Base-by-base conservation (phyloP, 345 rosid species). In the Leavenworthia alabamica region DNA sequence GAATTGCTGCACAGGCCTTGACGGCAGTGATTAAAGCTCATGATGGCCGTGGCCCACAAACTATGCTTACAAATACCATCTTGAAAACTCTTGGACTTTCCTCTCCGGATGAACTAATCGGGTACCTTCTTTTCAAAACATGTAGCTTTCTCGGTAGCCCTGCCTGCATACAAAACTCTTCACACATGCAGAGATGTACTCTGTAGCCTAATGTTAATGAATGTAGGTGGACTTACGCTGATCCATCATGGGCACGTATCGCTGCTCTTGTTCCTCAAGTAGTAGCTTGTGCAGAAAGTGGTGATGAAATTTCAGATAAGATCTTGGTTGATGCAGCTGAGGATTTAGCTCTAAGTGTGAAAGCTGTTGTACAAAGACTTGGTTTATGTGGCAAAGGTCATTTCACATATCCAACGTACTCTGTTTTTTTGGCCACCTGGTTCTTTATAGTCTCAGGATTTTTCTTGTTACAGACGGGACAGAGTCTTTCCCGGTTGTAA, bases 1-100 rank as follows among this genome's bases (percentile, higher is more conserved):
- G 99, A 60, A 93, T 93, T 66, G 81, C 99, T 72, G 96, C 97
- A 42, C 96, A 79, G 71, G 97, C 97, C 60, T 78, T 89, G 49
- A 87, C 94, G 24, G 97, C 97, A 20, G 78, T 89, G 53, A 65
- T 93, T 37, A 84, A 82, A 83, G 99, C 94, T 43, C 79, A 87
- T 70, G 99, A 93, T 73, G 96, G 99, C 32, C 96, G 99, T 55
- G 97, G 99, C 41, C 86, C 89, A 37, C 57, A 64, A 39, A 93
- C 99, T 5, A 74, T 52, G 78, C 95, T 93, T 45, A 77, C 92
- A 37, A 60, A 60, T 72, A 70, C 74, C 53, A 90, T 93, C 49
- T 68, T 93, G 57, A 70, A 78, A 62, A 60, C 76, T 14, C 92
- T 93, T 47, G 80, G 76, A 43, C 95, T 93, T 57, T 80, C 83